Evolutionary conservation across 1,139 yeast genomes (phyloP).

Genomic region (Diutina rugosa): DNA sequence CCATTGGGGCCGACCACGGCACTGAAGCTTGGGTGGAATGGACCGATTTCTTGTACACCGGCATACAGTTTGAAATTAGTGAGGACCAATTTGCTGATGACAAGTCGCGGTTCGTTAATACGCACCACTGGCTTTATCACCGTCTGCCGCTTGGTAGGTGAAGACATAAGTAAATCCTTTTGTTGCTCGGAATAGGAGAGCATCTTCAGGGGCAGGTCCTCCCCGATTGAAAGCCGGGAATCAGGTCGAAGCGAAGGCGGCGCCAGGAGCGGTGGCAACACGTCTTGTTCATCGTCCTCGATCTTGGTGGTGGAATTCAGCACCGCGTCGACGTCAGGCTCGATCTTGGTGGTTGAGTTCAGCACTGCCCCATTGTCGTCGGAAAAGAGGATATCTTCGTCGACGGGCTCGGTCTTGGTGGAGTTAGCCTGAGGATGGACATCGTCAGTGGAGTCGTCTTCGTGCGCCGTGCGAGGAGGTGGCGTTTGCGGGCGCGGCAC

Average conservation of each 20-base stretch:
- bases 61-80: conserved; percentile 93
- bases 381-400: neutral
- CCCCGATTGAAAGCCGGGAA: neutral
- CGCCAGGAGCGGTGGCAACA: neutral
- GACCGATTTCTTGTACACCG: conserved; percentile 88
- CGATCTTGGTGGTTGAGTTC: too few relatives aligned
- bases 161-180: neutral
- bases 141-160: neutral
- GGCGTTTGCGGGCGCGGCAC: neutral
- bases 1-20: conserved; percentile 99
- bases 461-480: neutral
- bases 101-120: conserved; percentile 42
- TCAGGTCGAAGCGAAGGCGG: neutral
- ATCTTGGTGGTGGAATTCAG: neutral
- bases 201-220: neutral
- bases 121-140: neutral
- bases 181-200: neutral
- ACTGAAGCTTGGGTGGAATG: conserved; percentile 84
- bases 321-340: neutral
- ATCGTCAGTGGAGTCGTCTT: neutral
- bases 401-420: neutral
- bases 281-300: neutral
- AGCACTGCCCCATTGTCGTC: neutral
- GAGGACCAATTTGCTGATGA: conserved; percentile 59
- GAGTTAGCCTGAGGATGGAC: neutral